Evolutionary conservation across 345 rosid species (phyloP).

Genomic region (Erodium maritimum): DNA sequence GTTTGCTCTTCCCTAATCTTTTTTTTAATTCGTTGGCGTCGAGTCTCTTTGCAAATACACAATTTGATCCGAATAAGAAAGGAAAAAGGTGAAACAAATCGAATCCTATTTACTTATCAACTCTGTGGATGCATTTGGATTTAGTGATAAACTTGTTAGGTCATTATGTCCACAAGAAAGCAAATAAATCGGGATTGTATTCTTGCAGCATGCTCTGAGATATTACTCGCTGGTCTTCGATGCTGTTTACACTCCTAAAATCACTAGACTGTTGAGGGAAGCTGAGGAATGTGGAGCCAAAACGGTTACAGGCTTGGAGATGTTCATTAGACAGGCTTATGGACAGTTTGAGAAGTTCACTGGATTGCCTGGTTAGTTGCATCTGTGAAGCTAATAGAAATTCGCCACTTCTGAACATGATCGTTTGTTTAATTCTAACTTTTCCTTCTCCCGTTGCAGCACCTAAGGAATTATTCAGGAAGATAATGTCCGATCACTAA

Average conservation of each 20-base stretch:
- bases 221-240: conserved; percentile 65
- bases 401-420: not conserved
- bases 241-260: conserved; percentile 78
- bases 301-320: conserved; percentile 64
- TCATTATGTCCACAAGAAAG: too few relatives aligned
- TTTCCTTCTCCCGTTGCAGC: conserved; percentile 35
- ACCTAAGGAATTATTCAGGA: conserved; percentile 62
- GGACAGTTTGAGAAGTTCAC: conserved; percentile 76
- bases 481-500: conserved; percentile 52
- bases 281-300: conserved; percentile 71
- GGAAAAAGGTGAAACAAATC: too few relatives aligned
- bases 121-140: too few relatives aligned
- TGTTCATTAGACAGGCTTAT: conserved; percentile 92
- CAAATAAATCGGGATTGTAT: not conserved
- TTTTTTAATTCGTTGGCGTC: not conserved
- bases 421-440: not conserved
- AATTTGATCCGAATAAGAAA: too few relatives aligned
- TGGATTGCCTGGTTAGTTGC: conserved; percentile 27
- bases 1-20: not conserved
- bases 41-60: not conserved
- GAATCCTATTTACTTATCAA: too few relatives aligned
- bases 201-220: conserved; percentile 55
- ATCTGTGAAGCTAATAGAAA: too few relatives aligned
- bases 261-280: conserved; percentile 73
- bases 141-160: too few relatives aligned